Evolutionary conservation across 179 eudicot species (phyloP).

Genomic region (Sideroxylon spinosum): DNA sequence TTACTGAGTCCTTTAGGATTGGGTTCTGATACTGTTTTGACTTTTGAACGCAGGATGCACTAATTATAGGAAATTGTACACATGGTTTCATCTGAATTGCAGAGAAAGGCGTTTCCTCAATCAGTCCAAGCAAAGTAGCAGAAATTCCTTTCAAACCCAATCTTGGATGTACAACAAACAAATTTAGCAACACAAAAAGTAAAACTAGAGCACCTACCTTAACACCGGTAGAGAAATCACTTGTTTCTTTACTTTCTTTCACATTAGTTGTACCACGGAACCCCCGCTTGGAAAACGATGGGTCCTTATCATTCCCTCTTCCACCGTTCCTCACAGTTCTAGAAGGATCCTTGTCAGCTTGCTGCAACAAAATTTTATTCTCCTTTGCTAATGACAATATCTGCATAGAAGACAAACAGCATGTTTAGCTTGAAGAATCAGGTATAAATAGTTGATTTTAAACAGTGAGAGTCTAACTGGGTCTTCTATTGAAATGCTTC

Average conservation of each 20-base stretch:
- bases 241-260: constrained; percentile 24
- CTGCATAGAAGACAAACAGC: constrained; percentile 33
- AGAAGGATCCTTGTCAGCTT: constrained; percentile 24
- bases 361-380: constrained; percentile 39
- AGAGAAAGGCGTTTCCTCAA: constrained; percentile 5
- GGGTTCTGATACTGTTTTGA: background rate
- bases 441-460: background rate
- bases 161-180: background rate
- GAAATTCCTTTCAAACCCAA: background rate
- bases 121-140: background rate
- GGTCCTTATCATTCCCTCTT: constrained; percentile 25
- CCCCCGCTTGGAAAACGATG: constrained; percentile 20
- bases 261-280: constrained; percentile 16
- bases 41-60: background rate
- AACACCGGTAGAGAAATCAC: constrained; percentile 22
- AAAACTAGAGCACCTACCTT: constrained; percentile 34
- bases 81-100: constrained; percentile 9
- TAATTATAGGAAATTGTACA: background rate
- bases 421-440: constrained; percentile 1
- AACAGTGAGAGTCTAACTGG: background rate
- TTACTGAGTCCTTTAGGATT: background rate
- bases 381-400: constrained; percentile 50
- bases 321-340: constrained; percentile 23
- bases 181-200: background rate
- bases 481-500: constrained; percentile 3